These are phyloP conservation scores for Rosa chinensis DNA, from an alignment of 306 rosid species.

Conservation along the genomic window DNA sequence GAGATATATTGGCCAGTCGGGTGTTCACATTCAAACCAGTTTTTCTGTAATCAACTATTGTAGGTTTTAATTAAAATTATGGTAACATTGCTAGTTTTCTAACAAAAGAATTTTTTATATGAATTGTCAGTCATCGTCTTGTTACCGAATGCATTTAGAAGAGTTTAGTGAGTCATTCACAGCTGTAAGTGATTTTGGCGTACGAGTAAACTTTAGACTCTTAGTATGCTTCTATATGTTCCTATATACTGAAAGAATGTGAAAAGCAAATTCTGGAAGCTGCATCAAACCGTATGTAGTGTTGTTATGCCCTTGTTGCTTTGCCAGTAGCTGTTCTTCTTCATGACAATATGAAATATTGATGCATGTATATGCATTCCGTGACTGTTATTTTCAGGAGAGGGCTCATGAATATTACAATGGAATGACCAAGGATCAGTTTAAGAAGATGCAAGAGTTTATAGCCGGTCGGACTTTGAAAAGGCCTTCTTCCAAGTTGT, in stretches of 20 bases:
- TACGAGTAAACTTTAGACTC: not conserved
- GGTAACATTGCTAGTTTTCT: not conserved
- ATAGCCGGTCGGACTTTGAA: constrained; percentile 74
- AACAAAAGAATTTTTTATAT: not conserved
- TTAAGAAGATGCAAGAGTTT: constrained; percentile 85
- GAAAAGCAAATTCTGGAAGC: not conserved
- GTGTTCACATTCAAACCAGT: not conserved
- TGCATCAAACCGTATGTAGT: not conserved
- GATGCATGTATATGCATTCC: constrained; percentile 1
- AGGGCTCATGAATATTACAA: constrained; percentile 73
- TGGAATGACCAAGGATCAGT: constrained; percentile 87
- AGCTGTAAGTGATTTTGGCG: not conserved
- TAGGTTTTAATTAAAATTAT: not conserved
- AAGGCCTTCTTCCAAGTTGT: constrained; percentile 71
- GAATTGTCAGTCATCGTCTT: not conserved
- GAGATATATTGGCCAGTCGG: not conserved
- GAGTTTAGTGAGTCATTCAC: not conserved
- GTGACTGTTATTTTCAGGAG: constrained; percentile 47
- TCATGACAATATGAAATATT: constrained; percentile 1
- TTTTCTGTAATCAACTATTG: not conserved
- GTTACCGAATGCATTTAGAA: not conserved
- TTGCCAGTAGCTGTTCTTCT: not conserved
- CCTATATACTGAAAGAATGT: not conserved
- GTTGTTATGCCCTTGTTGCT: not conserved
- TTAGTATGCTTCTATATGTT: not conserved